Evolutionary conservation across 148 eudicot genomes (phyloP).

Genomic region (Camellia lanceoleosa): DNA sequence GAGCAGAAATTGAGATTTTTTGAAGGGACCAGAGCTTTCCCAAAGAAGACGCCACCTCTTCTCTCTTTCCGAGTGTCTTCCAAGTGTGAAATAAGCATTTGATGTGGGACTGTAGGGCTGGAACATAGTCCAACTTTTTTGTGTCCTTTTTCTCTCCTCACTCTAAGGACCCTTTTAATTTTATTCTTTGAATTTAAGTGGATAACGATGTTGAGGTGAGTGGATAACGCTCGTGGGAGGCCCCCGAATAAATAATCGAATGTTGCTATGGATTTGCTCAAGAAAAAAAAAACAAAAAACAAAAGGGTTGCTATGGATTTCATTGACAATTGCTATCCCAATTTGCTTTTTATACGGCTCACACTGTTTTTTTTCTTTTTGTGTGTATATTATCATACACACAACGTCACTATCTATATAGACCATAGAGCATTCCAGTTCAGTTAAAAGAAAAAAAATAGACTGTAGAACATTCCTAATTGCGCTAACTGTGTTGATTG

Average conservation of each 20-base stretch:
- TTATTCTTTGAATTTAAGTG: not conserved
- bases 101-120: conserved; percentile 7
- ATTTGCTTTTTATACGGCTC: not conserved
- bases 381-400: too few species aligned
- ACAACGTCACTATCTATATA: too few species aligned
- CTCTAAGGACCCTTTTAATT: not conserved
- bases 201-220: conserved; percentile 2
- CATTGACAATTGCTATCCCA: not conserved
- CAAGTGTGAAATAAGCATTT: conserved; percentile 35
- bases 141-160: conserved; percentile 23
- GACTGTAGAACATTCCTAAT: too few species aligned
- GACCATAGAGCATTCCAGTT: too few species aligned
- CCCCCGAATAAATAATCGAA: not conserved
- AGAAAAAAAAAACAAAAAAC: not conserved
- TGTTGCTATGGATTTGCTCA: not conserved
- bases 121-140: conserved; percentile 28
- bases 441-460: too few species aligned
- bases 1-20: not conserved
- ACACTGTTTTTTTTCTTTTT: not conserved
- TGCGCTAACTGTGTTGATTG: too few species aligned
- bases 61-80: not conserved
- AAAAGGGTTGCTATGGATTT: not conserved
- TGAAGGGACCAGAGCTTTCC: not conserved
- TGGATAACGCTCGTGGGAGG: conserved; percentile 16
- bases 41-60: not conserved